Conservation (phyloP, 192 early-diverging fungal genomes). For the Gigaspora rosea region DNA sequence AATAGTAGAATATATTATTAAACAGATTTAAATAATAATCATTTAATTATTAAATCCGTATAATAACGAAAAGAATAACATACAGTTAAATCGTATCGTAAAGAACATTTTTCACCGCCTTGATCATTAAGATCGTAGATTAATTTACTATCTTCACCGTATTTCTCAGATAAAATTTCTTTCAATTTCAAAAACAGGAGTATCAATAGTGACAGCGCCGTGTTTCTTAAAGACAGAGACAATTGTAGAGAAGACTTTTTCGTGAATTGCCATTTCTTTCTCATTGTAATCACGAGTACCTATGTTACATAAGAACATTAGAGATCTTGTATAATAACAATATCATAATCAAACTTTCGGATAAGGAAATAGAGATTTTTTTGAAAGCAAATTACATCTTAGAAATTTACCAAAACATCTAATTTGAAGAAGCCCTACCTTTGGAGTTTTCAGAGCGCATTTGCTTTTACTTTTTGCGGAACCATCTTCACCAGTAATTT, state of each 20-base stretch:
- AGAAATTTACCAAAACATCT: background rate
- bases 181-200: conserved; percentile 98
- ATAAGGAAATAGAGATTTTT: background rate
- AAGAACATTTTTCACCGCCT: conserved; percentile 92
- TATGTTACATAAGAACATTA: conserved; percentile 18
- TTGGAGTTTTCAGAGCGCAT: conserved; percentile 77
- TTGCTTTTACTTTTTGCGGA: conserved; percentile 50
- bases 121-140: conserved; percentile 98
- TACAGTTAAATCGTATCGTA: conserved; percentile 96
- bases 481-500: conserved; percentile 37
- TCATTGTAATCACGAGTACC: conserved; percentile 94
- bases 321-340: too few species aligned
- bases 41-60: background rate
- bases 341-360: background rate
- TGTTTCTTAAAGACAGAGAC: conserved; percentile 89
- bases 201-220: conserved; percentile 98
- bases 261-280: conserved; percentile 97
- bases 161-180: conserved; percentile 95
- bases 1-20: background rate
- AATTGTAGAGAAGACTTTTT: conserved; percentile 89
- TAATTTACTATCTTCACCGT: conserved; percentile 98
- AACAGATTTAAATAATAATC: background rate
- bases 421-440: conserved; percentile 53
- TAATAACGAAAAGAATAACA: conserved; percentile 4
- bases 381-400: background rate